phyloP scores from a whole-genome alignment of 2,329 filamentous ascomycete genomes.

The Claviceps sorghi region DNA sequence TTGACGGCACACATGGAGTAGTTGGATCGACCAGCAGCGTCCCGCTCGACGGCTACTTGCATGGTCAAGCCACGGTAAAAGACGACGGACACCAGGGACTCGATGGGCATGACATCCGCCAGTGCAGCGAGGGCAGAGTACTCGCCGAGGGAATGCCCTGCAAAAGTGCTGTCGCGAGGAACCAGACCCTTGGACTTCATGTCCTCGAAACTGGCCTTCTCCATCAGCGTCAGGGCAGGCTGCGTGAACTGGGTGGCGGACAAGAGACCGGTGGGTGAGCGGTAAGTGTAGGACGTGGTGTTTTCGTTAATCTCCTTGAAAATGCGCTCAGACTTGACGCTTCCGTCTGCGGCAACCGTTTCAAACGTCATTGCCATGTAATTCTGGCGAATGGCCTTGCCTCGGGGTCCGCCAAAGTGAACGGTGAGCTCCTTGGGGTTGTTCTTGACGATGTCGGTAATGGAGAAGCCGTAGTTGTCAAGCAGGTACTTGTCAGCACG shows the following conservation, averaged over 20 bases:
- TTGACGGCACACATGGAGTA: conserved; percentile 99
- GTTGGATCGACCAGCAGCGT: conserved; percentile 83
- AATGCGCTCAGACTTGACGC: conserved; percentile 96
- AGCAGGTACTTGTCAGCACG: conserved; percentile 94
- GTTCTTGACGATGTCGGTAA: conserved; percentile 98
- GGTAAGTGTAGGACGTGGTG: conserved; percentile 93
- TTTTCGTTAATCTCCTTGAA: conserved; percentile 95
- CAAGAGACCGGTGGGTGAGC: conserved; percentile 82
- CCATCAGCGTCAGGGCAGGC: conserved; percentile 93
- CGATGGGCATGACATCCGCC: conserved; percentile 98
- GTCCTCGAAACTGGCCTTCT: conserved; percentile 98
- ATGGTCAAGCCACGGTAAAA: conserved; percentile 98
- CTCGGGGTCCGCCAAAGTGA: conserved; percentile 90
- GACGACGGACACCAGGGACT: conserved; percentile 92
- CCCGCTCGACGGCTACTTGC: conserved; percentile 97
- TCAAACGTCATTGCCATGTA: conserved; percentile 99
- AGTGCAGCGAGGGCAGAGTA: conserved; percentile 94
- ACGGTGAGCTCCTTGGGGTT: conserved; percentile 98
- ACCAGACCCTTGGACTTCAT: conserved; percentile 97
- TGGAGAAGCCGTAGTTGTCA: conserved; percentile 96
- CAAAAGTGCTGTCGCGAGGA: conserved; percentile 90
- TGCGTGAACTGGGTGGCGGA: conserved; percentile 98
- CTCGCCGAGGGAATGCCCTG: conserved; percentile 93
- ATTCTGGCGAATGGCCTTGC: conserved; percentile 95
- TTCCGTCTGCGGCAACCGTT: conserved; percentile 82